Evolutionary conservation across 2,329 filamentous ascomycete genomes (phyloP), one percentile per base, ranked within the genome.

Genomic region (Alternaria triticina): DNA sequence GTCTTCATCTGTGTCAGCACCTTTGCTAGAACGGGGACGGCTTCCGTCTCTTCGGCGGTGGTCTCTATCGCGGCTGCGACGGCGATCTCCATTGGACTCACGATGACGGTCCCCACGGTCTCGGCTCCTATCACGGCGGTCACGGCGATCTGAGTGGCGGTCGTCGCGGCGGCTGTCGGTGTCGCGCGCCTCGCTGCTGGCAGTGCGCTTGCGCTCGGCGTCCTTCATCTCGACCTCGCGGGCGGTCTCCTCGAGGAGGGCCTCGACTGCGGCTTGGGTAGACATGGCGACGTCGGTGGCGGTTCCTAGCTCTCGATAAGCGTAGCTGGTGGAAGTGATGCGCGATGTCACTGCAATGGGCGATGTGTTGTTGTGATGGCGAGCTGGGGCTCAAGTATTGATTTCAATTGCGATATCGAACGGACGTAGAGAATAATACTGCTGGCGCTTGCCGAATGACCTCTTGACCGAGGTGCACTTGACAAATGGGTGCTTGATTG

Each of bases 211-310:
- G 57, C 64, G 68, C 59, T 60, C 64, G 46, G 59, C 64, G 36
- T 58, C 50, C 49, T 64, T 70, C 54, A 63, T 69, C 52, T 71
- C 67, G 47, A 70, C 62, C 20, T 75, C 71, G 59, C 65, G 66
- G 33, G 68, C 72, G 15, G 70, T 70, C 60, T 73, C 92, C 82
- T 97, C 94, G 72, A 97, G 89, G 69, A 97, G 87, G 70, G 93
- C 93, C 85, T 97, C 94, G 74, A 97, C 93, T 78, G 97, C 93
- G 71, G 90, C 84, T 80, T 86, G 86, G 50, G 69, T 65, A 55
- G 70, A 66, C 72, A 73, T 74, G 23, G 20, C 47, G 61, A 47
- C 23, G 50, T 27, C 45, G 47, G 47, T 40, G 36, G 36, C 36
- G 36, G 15, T 61, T 70, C 64, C 71, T 74, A 72, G 68, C 69